A percentile compares a stretch with the other conserved stretches of the same genome.
Conservation (phyloP, 129 eudicot species). For the Arctium minus region DNA sequence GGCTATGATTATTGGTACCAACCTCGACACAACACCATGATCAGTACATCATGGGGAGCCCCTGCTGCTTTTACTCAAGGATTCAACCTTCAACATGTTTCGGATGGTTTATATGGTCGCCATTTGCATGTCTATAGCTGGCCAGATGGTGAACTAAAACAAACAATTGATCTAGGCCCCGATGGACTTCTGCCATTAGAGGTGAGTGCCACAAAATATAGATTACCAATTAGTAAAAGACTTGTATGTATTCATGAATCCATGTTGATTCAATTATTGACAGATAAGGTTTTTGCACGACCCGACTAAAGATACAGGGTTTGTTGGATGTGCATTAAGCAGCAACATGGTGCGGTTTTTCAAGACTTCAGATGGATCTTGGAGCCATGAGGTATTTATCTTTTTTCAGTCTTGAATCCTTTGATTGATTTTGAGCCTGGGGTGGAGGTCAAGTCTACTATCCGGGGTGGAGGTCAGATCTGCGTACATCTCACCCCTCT, state of each 20-base stretch:
- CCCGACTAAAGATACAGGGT: constrained; percentile 86
- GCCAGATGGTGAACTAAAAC: constrained; percentile 96
- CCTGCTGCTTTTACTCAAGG: constrained; percentile 90
- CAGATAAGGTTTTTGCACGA: constrained; percentile 95
- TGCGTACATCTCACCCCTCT: not conserved
- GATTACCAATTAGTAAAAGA: not conserved
- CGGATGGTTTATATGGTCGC: constrained; percentile 89
- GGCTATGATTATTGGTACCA: constrained; percentile 99
- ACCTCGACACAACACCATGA: constrained; percentile 92
- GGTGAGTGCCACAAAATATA: constrained; percentile 38
- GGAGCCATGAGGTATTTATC: constrained; percentile 75
- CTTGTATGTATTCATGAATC: not conserved
- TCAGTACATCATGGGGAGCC: constrained; percentile 97
- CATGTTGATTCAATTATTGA: not conserved
- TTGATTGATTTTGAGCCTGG: not conserved
- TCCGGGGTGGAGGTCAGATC: too few species aligned
- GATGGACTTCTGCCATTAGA: constrained; percentile 89
- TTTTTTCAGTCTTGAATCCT: not conserved
- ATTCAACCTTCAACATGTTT: constrained; percentile 82
- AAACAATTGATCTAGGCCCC: constrained; percentile 79
- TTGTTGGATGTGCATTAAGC: constrained; percentile 84
- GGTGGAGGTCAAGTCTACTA: not conserved
- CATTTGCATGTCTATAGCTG: constrained; percentile 89
- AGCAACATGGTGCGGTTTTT: constrained; percentile 95
- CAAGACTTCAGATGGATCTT: constrained; percentile 71